Conservation (phyloP, 257 asterid genomes). For the Orobanche coerulescens region DNA sequence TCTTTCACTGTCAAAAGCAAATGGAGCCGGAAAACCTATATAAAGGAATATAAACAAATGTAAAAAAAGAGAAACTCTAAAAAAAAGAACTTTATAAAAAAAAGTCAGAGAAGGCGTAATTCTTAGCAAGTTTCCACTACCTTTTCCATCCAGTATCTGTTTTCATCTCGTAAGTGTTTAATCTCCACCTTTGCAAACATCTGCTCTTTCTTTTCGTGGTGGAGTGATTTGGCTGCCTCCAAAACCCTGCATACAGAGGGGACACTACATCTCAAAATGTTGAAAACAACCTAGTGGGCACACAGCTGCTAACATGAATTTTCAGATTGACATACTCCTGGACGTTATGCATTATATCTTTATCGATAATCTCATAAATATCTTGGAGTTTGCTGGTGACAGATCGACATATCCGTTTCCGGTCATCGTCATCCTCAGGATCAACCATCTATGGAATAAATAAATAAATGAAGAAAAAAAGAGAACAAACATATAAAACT, state of each 20-base stretch:
- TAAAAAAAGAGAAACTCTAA: slow-evolving; percentile 7
- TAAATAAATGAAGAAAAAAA: slow-evolving; percentile 9
- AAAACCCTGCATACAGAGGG: slow-evolving; percentile 42
- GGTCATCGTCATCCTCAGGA: slow-evolving; percentile 37
- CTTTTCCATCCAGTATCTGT: slow-evolving; percentile 86
- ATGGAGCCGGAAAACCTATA: slow-evolving; percentile 88
- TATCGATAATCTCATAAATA: slow-evolving; percentile 73
- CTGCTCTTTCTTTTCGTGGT: slow-evolving; percentile 51
- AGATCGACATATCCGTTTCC: slow-evolving; percentile 41
- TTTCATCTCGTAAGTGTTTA: slow-evolving; percentile 39
- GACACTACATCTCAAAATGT: slow-evolving; percentile 19
- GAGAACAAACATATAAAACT: slow-evolving; percentile 2
- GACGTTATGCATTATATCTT: slow-evolving; percentile 79
- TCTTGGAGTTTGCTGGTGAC: slow-evolving; percentile 84
- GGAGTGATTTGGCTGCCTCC: slow-evolving; percentile 34
- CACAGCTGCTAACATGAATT: slow-evolving; percentile 11
- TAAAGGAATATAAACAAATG: slow-evolving; percentile 13
- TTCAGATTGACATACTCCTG: slow-evolving; percentile 46
- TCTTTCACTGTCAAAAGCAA: slow-evolving; percentile 94
- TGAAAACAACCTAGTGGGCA: slow-evolving; percentile 16
- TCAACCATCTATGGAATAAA: slow-evolving; percentile 43
- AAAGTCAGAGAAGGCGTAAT: slow-evolving; percentile 9
- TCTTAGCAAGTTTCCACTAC: slow-evolving; percentile 30
- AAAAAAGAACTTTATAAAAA: slow-evolving; percentile 4
- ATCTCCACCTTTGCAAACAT: slow-evolving; percentile 63